Percentiles rank a stretch among this genome's conserved stretches.
Conservation (phyloP, 208 protist species). For the Histomonas meleagridis region DNA sequence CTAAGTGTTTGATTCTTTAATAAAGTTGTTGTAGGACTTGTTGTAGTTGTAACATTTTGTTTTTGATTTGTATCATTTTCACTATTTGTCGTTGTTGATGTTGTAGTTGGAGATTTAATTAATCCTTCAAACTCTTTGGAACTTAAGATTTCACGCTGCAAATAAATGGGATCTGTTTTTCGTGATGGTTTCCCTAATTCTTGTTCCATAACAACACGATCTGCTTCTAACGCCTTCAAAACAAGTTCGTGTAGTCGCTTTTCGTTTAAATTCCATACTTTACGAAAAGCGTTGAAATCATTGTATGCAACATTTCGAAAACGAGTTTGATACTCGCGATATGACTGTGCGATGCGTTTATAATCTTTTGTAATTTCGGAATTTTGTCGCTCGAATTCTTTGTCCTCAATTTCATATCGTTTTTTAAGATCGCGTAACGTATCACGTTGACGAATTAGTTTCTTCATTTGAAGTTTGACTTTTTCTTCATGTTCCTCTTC, state of each 20-base stretch:
- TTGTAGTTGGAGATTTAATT: not conserved
- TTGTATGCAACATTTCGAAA: slow-evolving; percentile 6
- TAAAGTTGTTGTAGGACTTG: not conserved
- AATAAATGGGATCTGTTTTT: not conserved
- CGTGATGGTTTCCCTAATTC: not conserved
- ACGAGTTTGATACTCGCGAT: not conserved
- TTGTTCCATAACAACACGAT: not conserved
- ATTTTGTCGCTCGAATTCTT: not conserved
- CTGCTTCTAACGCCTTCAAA: not conserved
- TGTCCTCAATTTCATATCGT: not conserved
- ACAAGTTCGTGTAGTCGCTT: slow-evolving; percentile 13
- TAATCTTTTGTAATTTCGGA: not conserved
- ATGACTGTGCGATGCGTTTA: not conserved
- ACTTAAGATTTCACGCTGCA: not conserved
- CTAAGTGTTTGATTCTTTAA: not conserved
- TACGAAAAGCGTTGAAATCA: not conserved
- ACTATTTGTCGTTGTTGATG: no score
- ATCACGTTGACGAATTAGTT: not conserved
- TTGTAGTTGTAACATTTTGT: not conserved
- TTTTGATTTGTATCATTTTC: no score
- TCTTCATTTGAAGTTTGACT: not conserved
- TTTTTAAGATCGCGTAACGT: not conserved
- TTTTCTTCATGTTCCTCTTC: slow-evolving; percentile 20
- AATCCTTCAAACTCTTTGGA: slow-evolving; percentile 7
- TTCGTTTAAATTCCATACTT: slow-evolving; percentile 26